Evolutionary conservation across 345 rosid genomes (phyloP).

Genomic region (Camelina neglecta): DNA sequence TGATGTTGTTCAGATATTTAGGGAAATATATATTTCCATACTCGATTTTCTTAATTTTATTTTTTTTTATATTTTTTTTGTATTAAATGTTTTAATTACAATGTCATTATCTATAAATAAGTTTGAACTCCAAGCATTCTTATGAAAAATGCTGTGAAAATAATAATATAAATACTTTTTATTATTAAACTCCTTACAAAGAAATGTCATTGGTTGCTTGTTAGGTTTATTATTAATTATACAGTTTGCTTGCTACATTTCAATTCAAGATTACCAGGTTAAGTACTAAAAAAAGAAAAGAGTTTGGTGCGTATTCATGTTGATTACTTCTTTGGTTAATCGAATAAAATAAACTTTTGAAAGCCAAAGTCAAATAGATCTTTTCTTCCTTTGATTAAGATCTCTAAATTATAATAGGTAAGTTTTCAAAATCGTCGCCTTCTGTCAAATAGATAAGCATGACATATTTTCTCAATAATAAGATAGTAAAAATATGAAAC

Average conservation of each 20-base stretch:
- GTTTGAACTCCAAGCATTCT: no score
- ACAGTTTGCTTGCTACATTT: neutral
- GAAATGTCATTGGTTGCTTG: neutral
- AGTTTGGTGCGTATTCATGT: neutral
- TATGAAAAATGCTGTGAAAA: no score
- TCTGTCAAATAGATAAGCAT: conserved; percentile 1
- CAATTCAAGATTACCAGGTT: neutral
- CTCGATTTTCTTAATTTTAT: no score
- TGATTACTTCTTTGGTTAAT: neutral
- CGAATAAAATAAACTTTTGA: neutral
- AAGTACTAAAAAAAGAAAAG: neutral
- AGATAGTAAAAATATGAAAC: no score
- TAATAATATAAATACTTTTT: neutral
- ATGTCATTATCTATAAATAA: no score
- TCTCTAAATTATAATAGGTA: neutral
- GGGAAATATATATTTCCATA: no score
- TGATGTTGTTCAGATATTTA: no score
- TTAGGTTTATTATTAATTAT: no score
- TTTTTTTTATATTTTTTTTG: no score
- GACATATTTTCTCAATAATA: neutral
- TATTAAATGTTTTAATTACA: no score
- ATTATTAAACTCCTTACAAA: neutral
- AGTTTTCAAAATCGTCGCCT: conserved; percentile 23
- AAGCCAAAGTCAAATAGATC: conserved; percentile 24
- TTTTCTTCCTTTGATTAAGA: conserved; percentile 21